Base-by-base conservation (phyloP, 768 basidiomycete species). In the Astraeus odoratus region DNA sequence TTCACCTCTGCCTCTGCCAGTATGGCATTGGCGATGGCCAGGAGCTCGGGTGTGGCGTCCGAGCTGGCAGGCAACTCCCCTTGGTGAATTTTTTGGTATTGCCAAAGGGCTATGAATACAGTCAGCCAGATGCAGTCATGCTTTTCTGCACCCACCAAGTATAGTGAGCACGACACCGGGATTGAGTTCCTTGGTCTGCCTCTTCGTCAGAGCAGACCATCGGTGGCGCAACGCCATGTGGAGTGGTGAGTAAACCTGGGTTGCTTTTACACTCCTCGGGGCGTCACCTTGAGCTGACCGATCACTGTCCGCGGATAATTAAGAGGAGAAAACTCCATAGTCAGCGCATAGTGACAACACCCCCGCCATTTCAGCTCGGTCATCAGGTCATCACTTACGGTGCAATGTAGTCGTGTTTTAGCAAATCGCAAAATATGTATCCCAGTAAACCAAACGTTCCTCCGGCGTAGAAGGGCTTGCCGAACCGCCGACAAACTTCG, bases 401-500 rank as follows among this genome's bases (percentile, higher is more conserved):
- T 37, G 81, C 69, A 50, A 96, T 79, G 62, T 85, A 91, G 50
- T 92, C 83, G 57, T 96, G 95, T 44, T 78, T 73, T 46, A 93
- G 71, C 44, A 99, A 73, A 61, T 98, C 94, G 51, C 90, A 91
- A 59, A 97, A 96, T 57, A 96, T 90, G 66, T 91, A 99, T 13
- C 95, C 95, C 37, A 82, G 69, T 48, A 94, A 71, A 18, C 95
- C 95, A 60, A 91, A 94, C 13, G 86, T 84, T 9, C 89, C 89
- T 1, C 93, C 93, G n/a, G 84, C 80, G 56, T 96, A 97, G 61
- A 98, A 84, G 5, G 88, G 83, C 50, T 83, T 91, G 34, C 72
- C 68, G 39, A 77, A 69, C 46, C 75, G 73, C 48, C 93, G 75
- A 61, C 92, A 91, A n/a, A 80, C 71, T 42, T 78, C 75, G 61